Evolutionary conservation across 23 red algal genomes (phyloP).

Genomic region (Gracilariopsis chorda): DNA sequence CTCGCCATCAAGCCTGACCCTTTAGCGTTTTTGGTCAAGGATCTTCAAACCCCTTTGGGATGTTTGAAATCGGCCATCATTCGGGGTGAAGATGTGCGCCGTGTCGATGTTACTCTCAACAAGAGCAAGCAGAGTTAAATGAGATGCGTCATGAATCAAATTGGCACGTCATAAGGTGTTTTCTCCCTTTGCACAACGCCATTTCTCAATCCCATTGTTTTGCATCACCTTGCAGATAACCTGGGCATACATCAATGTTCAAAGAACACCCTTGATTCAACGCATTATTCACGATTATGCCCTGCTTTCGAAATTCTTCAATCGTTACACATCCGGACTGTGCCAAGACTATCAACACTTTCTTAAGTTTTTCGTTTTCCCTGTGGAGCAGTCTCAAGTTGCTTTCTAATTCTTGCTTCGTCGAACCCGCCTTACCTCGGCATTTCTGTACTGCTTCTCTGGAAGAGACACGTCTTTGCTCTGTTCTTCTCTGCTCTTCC

Average conservation of each 20-base stretch:
- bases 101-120: background rate
- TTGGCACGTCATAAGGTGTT: no score
- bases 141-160: no score
- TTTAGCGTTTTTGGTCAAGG: background rate
- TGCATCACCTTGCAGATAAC: no score
- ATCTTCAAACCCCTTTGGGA: background rate
- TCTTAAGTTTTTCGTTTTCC: background rate
- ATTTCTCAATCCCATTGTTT: no score
- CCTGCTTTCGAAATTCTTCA: background rate
- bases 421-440: background rate
- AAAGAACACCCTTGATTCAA: no score
- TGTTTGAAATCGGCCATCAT: background rate
- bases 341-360: background rate
- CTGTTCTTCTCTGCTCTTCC: background rate
- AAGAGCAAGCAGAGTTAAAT: background rate
- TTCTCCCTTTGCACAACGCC: no score
- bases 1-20: background rate
- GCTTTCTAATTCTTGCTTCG: background rate
- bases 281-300: no score
- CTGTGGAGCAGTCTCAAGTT: background rate
- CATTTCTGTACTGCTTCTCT: background rate
- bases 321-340: background rate
- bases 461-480: background rate
- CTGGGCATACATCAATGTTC: no score
- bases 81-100: background rate